Base-by-base conservation (phyloP, 176 grass and related monocot species). In the Ensete ventricosum region DNA sequence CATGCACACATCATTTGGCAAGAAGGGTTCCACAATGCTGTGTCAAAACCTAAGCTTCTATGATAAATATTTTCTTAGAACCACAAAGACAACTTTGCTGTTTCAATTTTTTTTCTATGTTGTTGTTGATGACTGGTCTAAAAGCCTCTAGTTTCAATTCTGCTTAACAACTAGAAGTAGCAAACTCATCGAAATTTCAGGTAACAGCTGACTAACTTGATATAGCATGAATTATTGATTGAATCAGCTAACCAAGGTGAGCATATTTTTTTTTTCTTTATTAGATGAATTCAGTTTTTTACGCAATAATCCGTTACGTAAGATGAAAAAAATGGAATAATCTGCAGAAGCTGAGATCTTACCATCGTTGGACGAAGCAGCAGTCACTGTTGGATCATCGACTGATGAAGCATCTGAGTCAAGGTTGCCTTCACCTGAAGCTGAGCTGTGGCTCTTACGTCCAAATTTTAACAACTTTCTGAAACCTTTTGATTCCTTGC, bases 381-480 rank as follows among this genome's bases (percentile, higher is more conserved):
- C 55, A 71, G 81, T 25, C 0, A 77, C 52, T n/a, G 76, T 23
- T 64, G 73, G 73, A 68, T 91, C 88, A 25, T 87, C 94, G 58
- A 93, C 64, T 17, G 90, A 91, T 20, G 77, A 85, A 11, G 67
- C 82, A 75, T 89, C 86, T 2, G 80, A 85, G 75, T 86, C 83
- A 54, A 58, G 55, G 22, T 89, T 78, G 29, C 73, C 81, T 69
- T 88, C 87, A 4, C 75, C 77, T 71, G 67, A 80, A 59, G 75
- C 25, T 73, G 86, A 88, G 52, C 57, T n/a, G 14, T 92, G 84
- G 78, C 55, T 84, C 86, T 90, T 97, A 79, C 86, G 90, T 67
- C 90, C 93, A 68, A 97, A 93, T 78, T 93, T 97, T 77, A 93
- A 74, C 74, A 97, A 82, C 81, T 97, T 97, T 64, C 85, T 89